phyloP scores from a whole-genome alignment of 2,329 filamentous ascomycete species.

The Nemania abortiva region DNA sequence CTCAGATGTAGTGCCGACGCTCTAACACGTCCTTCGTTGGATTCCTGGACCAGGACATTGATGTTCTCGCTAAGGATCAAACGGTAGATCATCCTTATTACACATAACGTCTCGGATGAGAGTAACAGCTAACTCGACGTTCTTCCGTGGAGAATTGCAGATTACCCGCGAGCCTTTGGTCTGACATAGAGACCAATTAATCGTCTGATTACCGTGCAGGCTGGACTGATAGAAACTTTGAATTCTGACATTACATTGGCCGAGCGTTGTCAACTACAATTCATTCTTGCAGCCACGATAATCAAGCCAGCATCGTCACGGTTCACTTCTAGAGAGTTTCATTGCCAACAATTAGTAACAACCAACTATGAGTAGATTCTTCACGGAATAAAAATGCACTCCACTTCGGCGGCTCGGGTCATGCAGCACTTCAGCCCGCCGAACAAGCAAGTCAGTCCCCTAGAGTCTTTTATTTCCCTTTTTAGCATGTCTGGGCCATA shows the following conservation, averaged over 20 bases:
- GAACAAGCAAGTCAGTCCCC: neutral
- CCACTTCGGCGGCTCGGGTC: neutral
- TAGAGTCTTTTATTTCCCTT: too few relatives aligned
- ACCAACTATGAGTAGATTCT: neutral
- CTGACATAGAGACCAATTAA: neutral
- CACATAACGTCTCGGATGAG: neutral
- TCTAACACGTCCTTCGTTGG: neutral
- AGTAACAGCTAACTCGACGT: constrained; percentile 1
- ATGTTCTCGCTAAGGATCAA: neutral
- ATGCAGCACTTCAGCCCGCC: neutral
- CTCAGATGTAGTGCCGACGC: neutral
- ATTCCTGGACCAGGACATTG: too few relatives aligned
- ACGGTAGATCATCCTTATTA: neutral
- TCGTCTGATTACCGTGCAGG: neutral
- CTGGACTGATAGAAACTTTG: neutral
- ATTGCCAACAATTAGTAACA: constrained; percentile 6
- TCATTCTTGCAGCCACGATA: constrained; percentile 7
- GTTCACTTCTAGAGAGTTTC: neutral
- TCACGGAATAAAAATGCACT: constrained; percentile 24
- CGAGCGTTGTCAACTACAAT: constrained; percentile 6
- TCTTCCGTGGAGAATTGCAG: constrained; percentile 16
- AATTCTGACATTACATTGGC: constrained; percentile 5
- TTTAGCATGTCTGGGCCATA: too few relatives aligned
- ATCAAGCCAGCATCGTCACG: neutral
- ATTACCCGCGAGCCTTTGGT: neutral